Evolutionary conservation across 768 basidiomycete genomes (phyloP).

Genomic region (Trametes sanguinea): DNA sequence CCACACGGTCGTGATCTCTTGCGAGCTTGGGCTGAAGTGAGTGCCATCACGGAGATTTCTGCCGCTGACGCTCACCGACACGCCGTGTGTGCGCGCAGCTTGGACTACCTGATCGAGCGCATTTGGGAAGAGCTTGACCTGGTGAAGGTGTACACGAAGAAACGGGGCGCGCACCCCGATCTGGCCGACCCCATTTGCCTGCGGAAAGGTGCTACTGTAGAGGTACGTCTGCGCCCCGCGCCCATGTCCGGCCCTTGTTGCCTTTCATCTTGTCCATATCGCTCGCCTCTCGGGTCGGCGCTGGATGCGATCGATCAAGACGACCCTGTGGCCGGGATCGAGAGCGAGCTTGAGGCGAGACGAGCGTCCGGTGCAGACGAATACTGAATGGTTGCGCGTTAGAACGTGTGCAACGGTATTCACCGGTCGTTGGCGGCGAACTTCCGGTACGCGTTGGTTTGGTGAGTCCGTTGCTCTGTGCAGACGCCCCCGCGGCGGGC

Average conservation of each 20-base stretch:
- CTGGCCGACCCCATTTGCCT: constrained; percentile 88
- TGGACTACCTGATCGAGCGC: constrained; percentile 72
- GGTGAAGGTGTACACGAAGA: constrained; percentile 96
- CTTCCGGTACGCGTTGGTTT: constrained; percentile 94
- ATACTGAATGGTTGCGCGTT: background rate
- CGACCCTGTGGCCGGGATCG: too few relatives aligned
- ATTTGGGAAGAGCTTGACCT: constrained; percentile 81
- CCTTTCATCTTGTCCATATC: background rate
- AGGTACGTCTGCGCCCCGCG: constrained; percentile 46
- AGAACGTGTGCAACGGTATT: constrained; percentile 91
- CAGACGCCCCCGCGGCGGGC: constrained; percentile 6
- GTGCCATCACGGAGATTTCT: background rate
- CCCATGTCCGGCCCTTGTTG: background rate
- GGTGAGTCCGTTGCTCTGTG: constrained; percentile 48
- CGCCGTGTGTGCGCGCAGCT: constrained; percentile 41
- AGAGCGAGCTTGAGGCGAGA: background rate
- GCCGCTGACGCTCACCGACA: constrained; percentile 4
- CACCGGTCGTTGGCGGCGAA: constrained; percentile 88
- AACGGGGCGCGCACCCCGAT: constrained; percentile 93
- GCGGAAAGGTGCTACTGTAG: constrained; percentile 89
- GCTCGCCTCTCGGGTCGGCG: background rate
- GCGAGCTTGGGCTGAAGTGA: constrained; percentile 91
- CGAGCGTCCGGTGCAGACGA: background rate
- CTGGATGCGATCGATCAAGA: background rate
- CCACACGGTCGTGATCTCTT: constrained; percentile 92